Percentiles rank a stretch among this genome's conserved stretches.
phyloP scores from a whole-genome alignment of 441 rosid species.

The Populus hybrid region DNA sequence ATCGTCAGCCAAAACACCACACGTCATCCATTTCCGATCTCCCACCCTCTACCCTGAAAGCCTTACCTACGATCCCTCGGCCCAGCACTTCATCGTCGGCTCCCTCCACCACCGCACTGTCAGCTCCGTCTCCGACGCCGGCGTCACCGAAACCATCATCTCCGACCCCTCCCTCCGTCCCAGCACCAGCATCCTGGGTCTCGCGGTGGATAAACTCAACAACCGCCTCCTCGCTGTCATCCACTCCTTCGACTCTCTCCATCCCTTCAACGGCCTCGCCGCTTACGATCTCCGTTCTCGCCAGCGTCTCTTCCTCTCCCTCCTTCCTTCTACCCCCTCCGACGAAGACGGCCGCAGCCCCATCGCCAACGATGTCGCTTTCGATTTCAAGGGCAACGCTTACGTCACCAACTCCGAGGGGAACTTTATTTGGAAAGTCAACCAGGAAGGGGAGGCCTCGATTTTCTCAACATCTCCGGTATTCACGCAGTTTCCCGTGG shows the following conservation, averaged over 20 bases:
- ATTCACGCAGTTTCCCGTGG: slow-evolving; percentile 43
- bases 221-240: slow-evolving; percentile 65
- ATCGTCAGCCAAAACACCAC: slow-evolving; percentile 34
- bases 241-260: slow-evolving; percentile 49
- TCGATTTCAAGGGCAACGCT: slow-evolving; percentile 77
- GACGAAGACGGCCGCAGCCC: slow-evolving; percentile 30
- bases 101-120: slow-evolving; percentile 57
- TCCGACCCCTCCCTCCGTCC: slow-evolving; percentile 56
- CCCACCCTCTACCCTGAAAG: slow-evolving; percentile 72
- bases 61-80: slow-evolving; percentile 62
- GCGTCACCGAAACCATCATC: slow-evolving; percentile 54
- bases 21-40: slow-evolving; percentile 66
- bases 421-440: slow-evolving; percentile 79
- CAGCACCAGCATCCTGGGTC: slow-evolving; percentile 52
- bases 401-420: slow-evolving; percentile 65
- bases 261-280: slow-evolving; percentile 70
- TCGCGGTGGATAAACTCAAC: slow-evolving; percentile 52
- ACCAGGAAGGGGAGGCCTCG: slow-evolving; percentile 51
- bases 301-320: slow-evolving; percentile 57
- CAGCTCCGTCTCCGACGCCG: slow-evolving; percentile 79
- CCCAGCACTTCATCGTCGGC: slow-evolving; percentile 78
- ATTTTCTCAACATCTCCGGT: slow-evolving; percentile 59
- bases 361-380: slow-evolving; percentile 64
- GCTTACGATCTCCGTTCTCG: slow-evolving; percentile 68
- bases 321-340: slow-evolving; percentile 31